Base-by-base conservation (phyloP, 148 eudicot genomes). In the Camellia japonica region DNA sequence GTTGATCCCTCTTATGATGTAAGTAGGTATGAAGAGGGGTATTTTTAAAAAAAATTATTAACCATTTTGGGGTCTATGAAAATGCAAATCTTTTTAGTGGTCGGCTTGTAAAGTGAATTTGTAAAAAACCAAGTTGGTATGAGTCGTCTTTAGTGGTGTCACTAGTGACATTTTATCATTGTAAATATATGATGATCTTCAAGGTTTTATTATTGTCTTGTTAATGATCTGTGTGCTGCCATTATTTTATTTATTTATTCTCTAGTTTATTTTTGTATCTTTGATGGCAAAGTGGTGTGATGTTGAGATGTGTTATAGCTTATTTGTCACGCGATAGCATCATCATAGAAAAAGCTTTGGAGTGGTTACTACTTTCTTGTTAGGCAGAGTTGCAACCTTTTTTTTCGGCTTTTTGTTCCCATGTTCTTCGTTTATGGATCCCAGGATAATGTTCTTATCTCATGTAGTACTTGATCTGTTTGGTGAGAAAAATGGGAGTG, bases 121-220 rank as follows among this genome's bases (percentile, higher is more conserved):
- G 89, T 86, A 83, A 52, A 82, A 86, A 81, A 30, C 20, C 16
- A 60, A 51, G 75, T 73, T 41, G 42, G 67, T 78, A 18, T 78
- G 81, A 74, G 79, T 79, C 82, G 30, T 68, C 61, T 47, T 71
- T 55, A 16, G 55, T 75, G 19, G 16, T 30, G 38, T 8, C 20
- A 23, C 11, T 54, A 8, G 38, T 30, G 52, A 41, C 75, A 38
- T 59, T 72, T 68, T 41, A 14, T n/a, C 43, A 19, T 23, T 69
- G 75, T 79, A 30, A 18, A 79, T 68, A 78, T 68, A 55, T 30
- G 47, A 58, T 72, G 38, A 20, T 70, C 51, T 60, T 14, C 4
- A 52, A 3, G 75, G 56, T 72, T 51, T 20, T 60, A 72, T 72
- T 54, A 60, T 72, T 72, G 15, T 72, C 18, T 19, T 20, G 68